phyloP scores from a whole-genome alignment of 2,329 filamentous ascomycete species.

The Botryotinia convoluta region DNA sequence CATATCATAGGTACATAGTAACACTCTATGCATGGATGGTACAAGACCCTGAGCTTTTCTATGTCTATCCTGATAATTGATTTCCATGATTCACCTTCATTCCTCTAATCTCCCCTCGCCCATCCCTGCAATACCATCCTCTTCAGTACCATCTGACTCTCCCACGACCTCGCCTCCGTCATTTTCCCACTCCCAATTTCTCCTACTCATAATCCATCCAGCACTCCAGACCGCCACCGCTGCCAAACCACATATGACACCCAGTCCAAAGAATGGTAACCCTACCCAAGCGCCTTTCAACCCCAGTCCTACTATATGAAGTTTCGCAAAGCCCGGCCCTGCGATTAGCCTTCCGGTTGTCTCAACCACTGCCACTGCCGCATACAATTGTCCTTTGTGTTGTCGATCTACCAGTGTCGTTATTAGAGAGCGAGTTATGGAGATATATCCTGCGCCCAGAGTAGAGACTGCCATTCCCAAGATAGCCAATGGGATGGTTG shows the following conservation, averaged over 20 bases:
- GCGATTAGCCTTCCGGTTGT: slow-evolving; percentile 28
- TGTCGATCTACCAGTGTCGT: slow-evolving; percentile 32
- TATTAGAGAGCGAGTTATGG: slow-evolving; percentile 28
- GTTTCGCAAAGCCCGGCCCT: slow-evolving; percentile 28
- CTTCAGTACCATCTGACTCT: neutral
- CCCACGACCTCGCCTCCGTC: no score
- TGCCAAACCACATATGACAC: neutral
- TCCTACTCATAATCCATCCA: slow-evolving; percentile 1
- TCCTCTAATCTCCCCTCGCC: neutral
- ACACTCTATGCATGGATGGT: no score
- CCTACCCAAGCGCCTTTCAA: slow-evolving; percentile 32
- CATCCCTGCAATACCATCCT: no score
- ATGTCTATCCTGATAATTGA: neutral
- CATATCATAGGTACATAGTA: no score
- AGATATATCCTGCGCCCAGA: slow-evolving; percentile 29
- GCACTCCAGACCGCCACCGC: neutral
- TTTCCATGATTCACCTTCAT: neutral
- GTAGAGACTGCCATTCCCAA: slow-evolving; percentile 31
- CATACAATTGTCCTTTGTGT: slow-evolving; percentile 33
- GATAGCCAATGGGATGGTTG: slow-evolving; percentile 29
- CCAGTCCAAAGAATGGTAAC: slow-evolving; percentile 29
- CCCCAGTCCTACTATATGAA: slow-evolving; percentile 32
- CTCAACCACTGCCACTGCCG: slow-evolving; percentile 32
- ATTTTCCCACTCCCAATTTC: neutral
- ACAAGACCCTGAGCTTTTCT: no score